Conservation (phyloP, 495 filamentous ascomycete species). For the Aspergillus bertholletiae region DNA sequence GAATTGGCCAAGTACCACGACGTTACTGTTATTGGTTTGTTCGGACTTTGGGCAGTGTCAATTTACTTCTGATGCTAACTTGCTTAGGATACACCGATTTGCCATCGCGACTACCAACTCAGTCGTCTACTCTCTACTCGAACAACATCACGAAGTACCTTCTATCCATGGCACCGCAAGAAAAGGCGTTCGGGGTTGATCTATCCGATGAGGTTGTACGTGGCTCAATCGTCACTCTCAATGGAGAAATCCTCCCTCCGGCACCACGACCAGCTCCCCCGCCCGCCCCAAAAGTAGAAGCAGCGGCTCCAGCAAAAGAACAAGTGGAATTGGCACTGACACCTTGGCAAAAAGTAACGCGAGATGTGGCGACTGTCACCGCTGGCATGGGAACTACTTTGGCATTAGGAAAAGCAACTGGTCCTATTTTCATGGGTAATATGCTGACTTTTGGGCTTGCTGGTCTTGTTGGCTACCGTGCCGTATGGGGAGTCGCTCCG, state of each 20-base stretch:
- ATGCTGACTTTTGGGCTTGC: slow-evolving; percentile 76
- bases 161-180: slow-evolving; percentile 69
- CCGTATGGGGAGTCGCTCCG: slow-evolving; percentile 74
- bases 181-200: slow-evolving; percentile 71
- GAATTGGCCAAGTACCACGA: slow-evolving; percentile 64
- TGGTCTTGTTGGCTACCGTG: slow-evolving; percentile 74
- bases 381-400: slow-evolving; percentile 69
- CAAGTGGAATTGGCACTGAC: slow-evolving; percentile 61
- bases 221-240: slow-evolving; percentile 70
- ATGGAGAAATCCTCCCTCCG: slow-evolving; percentile 68
- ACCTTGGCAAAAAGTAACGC: slow-evolving; percentile 70
- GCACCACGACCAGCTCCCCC: slow-evolving; percentile 70
- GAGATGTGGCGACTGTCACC: slow-evolving; percentile 65
- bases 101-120: slow-evolving; percentile 74
- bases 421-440: slow-evolving; percentile 78
- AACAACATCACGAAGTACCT: slow-evolving; percentile 86
- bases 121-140: slow-evolving; percentile 77
- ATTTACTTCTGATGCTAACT: slow-evolving; percentile 3
- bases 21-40: slow-evolving; percentile 72
- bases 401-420: slow-evolving; percentile 70
- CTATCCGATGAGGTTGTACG: slow-evolving; percentile 76
- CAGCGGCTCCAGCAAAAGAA: slow-evolving; percentile 46
- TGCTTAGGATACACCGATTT: slow-evolving; percentile 70
- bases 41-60: neutral
- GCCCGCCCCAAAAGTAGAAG: slow-evolving; percentile 52